These are phyloP conservation scores for Solanum chiquidenum DNA, from an alignment of 257 asterid genomes.

Conservation along the genomic window DNA sequence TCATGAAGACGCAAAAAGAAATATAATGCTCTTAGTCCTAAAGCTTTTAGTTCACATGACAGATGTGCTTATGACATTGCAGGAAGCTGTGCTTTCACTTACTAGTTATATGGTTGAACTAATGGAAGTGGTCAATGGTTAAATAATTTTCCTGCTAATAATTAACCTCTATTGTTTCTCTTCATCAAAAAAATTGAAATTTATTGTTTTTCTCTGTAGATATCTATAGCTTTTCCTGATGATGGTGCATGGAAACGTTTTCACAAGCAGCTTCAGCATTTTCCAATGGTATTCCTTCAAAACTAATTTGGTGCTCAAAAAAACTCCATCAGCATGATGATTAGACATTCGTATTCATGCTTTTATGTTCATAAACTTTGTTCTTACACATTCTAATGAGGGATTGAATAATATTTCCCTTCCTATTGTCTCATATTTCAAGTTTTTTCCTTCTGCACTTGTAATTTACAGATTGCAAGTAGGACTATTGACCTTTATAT, in stretches of 20 bases:
- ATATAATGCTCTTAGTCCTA: neutral
- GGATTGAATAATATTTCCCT: neutral
- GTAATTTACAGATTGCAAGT: neutral
- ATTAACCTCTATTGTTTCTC: neutral
- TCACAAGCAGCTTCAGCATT: conserved; percentile 98
- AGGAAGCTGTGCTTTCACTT: neutral
- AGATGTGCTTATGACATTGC: neutral
- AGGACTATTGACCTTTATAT: neutral
- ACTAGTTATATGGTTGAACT: neutral
- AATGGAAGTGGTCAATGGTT: neutral
- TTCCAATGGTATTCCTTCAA: conserved; percentile 65
- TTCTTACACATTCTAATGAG: neutral
- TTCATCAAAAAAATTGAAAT: neutral
- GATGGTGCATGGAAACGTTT: conserved; percentile 99
- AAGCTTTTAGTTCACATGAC: neutral
- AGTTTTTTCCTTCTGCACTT: neutral
- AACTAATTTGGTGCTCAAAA: neutral
- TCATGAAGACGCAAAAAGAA: neutral
- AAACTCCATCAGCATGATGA: neutral
- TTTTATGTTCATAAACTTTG: neutral
- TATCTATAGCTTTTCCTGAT: conserved; percentile 94
- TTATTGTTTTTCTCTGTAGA: conserved; percentile 28
- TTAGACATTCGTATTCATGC: neutral
- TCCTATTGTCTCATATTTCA: neutral
- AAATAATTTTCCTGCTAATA: neutral